Base-by-base conservation (phyloP, 139 green algal genomes). In the Helicosporidium sp. region DNA sequence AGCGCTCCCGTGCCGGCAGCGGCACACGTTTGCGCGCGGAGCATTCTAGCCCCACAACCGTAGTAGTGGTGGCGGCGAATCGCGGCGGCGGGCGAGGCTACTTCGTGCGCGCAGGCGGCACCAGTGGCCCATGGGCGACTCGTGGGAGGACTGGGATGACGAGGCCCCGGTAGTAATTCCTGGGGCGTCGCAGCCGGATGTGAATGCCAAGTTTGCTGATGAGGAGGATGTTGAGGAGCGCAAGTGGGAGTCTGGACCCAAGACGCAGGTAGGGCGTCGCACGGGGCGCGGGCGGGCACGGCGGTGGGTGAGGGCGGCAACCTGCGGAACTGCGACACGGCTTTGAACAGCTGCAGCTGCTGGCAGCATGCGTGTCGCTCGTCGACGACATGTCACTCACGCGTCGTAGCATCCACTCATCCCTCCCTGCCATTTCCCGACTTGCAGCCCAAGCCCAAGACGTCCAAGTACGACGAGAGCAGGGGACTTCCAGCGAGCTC, bases 201-300 rank as follows among this genome's bases (percentile, higher is more conserved):
- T 47, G 20, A 48, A 46, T 15, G 26, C 46, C 22, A 72, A 63
- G 41, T 75, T 75, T 56, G 69, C 46, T 6, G 65, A 49, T 18
- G 69, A 75, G 41, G 65, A 75, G 20, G 57, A 66, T 33, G 68
- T 67, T 26, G 66, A 75, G 41, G 68, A 76, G 28, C 52, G 57
- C 6, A 54, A 62, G 35, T 71, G 66, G 61, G 39, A 75, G 42
- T 48, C 49, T 34, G 54, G 74, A 7, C 68, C 68, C 17, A 51
- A 69, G 34, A 46, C 65, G 20, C 52, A 76, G 49, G 26, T 61
- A 55, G 68, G 69, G 20, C 2, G 59, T n/a, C n/a, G 25, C 7
- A 29, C 41, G 6, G 3, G 25, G 12, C 4, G 27, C 13, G 4
- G 5, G 2, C 6, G 6, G 7, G n/a, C 26, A 4, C 2, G 15